These are phyloP conservation scores for Piper longum DNA, from an alignment of 164 flowering plant species.

Conservation along the genomic window DNA sequence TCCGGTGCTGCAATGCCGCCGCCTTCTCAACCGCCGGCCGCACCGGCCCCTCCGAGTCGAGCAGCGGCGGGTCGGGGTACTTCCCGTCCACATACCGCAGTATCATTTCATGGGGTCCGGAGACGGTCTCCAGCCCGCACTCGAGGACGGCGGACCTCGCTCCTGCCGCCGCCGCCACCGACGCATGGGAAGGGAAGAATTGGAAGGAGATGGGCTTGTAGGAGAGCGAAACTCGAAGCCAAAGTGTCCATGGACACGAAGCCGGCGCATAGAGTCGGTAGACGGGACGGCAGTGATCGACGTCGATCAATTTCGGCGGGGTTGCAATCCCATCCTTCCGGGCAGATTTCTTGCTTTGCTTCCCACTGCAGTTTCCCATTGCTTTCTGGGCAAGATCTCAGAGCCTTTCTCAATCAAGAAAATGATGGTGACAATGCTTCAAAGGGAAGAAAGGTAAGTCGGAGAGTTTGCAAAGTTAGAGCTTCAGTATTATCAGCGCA, in stretches of 20 bases:
- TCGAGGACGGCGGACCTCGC: constrained; percentile 15
- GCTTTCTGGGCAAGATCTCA: no score
- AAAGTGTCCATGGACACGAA: constrained; percentile 12
- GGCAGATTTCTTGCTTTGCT: constrained; percentile 11
- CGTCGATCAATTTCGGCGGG: constrained; percentile 1
- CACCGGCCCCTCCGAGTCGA: constrained; percentile 4
- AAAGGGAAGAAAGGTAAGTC: no score
- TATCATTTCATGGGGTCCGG: constrained; percentile 32
- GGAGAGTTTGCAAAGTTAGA: no score
- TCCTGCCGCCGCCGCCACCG: constrained; percentile 10
- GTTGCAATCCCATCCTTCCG: constrained; percentile 35
- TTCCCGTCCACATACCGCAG: constrained; percentile 28
- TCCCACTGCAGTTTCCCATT: constrained; percentile 17
- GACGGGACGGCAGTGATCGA: constrained; percentile 7
- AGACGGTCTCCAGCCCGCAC: constrained; percentile 26
- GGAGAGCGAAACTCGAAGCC: constrained; percentile 38
- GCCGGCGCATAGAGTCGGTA: constrained; percentile 25
- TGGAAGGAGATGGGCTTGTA: constrained; percentile 26
- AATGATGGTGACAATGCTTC: no score
- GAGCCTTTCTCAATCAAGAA: no score
- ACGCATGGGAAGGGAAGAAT: constrained; percentile 13
- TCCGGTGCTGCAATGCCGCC: constrained; percentile 46
- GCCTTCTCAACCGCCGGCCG: constrained; percentile 27
- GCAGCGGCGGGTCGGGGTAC: constrained; percentile 45
- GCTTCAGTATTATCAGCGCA: no score